A percentile compares a stretch with the other conserved stretches of the same genome.
Conservation (phyloP, 116 monocot genomes). For the Dioscorea cayenensis region DNA sequence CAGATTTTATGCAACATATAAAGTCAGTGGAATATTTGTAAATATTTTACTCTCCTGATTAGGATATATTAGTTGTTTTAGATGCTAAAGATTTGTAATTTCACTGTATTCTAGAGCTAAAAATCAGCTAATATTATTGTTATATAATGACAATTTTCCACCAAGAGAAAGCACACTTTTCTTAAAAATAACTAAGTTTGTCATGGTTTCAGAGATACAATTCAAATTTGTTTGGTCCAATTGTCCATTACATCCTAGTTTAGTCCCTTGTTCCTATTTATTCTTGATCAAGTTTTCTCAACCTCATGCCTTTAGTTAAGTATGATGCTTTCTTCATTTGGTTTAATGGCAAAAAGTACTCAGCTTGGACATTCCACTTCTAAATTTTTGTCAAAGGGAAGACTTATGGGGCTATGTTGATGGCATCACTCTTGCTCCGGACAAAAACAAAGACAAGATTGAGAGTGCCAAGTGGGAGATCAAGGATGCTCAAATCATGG, state of each 20-base stretch:
- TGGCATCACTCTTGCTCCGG: conserved; percentile 8
- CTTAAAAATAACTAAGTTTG: not conserved
- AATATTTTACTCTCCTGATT: too few species aligned
- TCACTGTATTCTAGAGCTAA: not conserved
- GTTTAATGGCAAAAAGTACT: conserved; percentile 19
- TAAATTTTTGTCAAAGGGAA: conserved; percentile 7
- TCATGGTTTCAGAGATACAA: too few species aligned
- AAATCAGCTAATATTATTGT: not conserved
- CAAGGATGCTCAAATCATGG: conserved; percentile 20
- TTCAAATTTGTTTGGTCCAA: not conserved
- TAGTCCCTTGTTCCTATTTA: too few species aligned
- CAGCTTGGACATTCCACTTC: conserved; percentile 9
- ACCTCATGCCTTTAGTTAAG: not conserved
- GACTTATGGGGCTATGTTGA: conserved; percentile 11
- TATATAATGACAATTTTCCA: not conserved
- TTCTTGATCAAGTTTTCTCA: too few species aligned
- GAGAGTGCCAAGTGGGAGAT: conserved; percentile 4
- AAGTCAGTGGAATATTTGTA: too few species aligned
- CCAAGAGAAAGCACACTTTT: not conserved
- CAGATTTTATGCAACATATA: too few species aligned
- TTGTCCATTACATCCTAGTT: too few species aligned
- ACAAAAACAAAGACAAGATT: conserved; percentile 5
- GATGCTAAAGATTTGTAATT: not conserved
- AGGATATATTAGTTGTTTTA: too few species aligned
- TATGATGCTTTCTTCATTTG: not conserved